These are phyloP conservation scores for Tricholoma furcatifolium DNA, from an alignment of 768 basidiomycete species.

Conservation along the genomic window DNA sequence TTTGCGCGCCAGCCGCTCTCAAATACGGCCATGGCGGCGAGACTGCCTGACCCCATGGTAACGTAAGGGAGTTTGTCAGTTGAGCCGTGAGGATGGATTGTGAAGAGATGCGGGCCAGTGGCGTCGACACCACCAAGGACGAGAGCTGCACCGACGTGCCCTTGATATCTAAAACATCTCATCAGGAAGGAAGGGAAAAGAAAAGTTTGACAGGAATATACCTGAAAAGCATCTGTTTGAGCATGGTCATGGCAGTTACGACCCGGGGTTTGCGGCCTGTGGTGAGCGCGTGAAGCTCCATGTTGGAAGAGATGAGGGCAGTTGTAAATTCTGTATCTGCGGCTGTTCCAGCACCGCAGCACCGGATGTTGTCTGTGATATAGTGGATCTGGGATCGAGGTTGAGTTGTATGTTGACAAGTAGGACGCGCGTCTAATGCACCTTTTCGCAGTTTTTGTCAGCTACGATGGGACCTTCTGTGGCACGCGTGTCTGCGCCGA, in stretches of 20 bases:
- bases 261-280: conserved; percentile 92
- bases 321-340: conserved; percentile 97
- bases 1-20: conserved; percentile 82
- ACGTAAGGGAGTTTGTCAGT: conserved; percentile 99
- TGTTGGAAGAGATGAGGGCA: conserved; percentile 92
- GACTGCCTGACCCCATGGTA: conserved; percentile 95
- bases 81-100: conserved; percentile 93
- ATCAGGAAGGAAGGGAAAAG: neutral
- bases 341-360: conserved; percentile 99
- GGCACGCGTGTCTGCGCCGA: conserved; percentile 96
- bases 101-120: conserved; percentile 94
- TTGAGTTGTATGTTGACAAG: neutral
- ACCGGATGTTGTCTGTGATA: conserved; percentile 92
- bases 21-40: conserved; percentile 99
- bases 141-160: conserved; percentile 91
- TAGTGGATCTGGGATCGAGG: conserved; percentile 78
- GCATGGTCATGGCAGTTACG: conserved; percentile 98
- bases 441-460: conserved; percentile 99
- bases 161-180: conserved; percentile 68
- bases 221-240: conserved; percentile 94
- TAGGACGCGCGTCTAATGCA: conserved; percentile 28
- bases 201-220: conserved; percentile 28
- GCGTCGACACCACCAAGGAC: conserved; percentile 96
- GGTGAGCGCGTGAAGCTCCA: conserved; percentile 88
- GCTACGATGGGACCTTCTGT: conserved; percentile 94